These are phyloP conservation scores for Ashbya aceris DNA, from an alignment of 1,139 yeast genomes.

Conservation along the genomic window DNA sequence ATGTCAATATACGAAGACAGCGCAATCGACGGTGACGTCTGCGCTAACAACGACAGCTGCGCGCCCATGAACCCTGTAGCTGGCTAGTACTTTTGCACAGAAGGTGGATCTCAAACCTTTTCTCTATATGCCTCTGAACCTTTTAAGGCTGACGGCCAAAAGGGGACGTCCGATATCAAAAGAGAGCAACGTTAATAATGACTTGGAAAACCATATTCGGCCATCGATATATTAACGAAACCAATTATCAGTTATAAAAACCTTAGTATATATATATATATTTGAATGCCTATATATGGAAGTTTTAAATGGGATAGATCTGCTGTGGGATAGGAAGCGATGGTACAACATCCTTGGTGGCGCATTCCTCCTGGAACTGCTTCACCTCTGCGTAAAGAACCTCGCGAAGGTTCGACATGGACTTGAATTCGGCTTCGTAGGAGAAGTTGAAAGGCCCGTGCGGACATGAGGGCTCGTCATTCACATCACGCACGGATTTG, in stretches of 20 bases:
- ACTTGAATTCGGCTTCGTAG: conserved; percentile 37
- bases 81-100: too few relatives aligned
- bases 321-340: conserved; percentile 5
- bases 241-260: conserved; percentile 3
- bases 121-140: too few relatives aligned
- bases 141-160: too few relatives aligned
- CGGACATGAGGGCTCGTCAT: conserved; percentile 42
- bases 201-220: not conserved
- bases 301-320: conserved; percentile 2
- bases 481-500: conserved; percentile 36
- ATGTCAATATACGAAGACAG: conserved; percentile 83
- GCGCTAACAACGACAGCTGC: conserved; percentile 74
- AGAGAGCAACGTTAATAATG: not conserved
- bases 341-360: conserved; percentile 6
- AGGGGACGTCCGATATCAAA: not conserved
- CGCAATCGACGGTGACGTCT: conserved; percentile 87
- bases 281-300: conserved; percentile 3
- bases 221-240: not conserved
- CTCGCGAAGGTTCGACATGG: conserved; percentile 27
- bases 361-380: conserved; percentile 15
- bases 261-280: conserved; percentile 4
- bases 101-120: too few relatives aligned
- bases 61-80: conserved; percentile 55
- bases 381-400: conserved; percentile 23
- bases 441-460: conserved; percentile 46